Base-by-base conservation (phyloP, 805 yeast genomes). In the Lachancea meyersii region DNA sequence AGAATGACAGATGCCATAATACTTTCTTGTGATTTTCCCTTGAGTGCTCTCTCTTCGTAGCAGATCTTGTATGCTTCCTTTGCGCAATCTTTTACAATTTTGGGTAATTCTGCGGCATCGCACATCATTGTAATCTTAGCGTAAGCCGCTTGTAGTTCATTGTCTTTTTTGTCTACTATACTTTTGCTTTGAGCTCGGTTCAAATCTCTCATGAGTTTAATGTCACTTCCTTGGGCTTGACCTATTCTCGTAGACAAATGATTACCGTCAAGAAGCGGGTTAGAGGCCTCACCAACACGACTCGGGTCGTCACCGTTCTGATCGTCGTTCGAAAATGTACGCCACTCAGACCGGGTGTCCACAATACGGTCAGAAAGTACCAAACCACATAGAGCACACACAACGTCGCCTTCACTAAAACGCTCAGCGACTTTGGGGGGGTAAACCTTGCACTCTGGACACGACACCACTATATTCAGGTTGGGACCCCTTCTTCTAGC, bases 261-360 rank as follows among this genome's bases (percentile, higher is more conserved):
- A 54, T 85, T 91, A 17, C 94, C 84, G 58, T 89, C 97, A 52
- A 93, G 72, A 42, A 89, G 69, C 8, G 97, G 96, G 60, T 89
- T 89, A 14, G 88, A 81, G 4, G 97, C 97, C 60, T 89, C 97
- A 64, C 98, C 98, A 49, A 91, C 98, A 85, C 98, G 97, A 51
- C 93, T 82, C 4, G 98, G 98, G 63, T 91, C 98, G 64, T 88
- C 97, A 55, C 95, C 95, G 54, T 91, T 93, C 63, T 91, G 97
- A 64, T 91, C 98, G 63, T 91, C 98, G 60, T 93, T 93, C 46
- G 94, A 82, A 63, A 91, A 91, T 2, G 98, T 93, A 71, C 98
- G 85, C 98, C 98, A 91, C 71, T 91, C 98, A 1, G 96, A 86
- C 52, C 97, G 74, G 4, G 95, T 89, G 58, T 91, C 98, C 23